Evolutionary conservation across 352 stramenopile species (phyloP).

Genomic region (Peronospora belbahrii): DNA sequence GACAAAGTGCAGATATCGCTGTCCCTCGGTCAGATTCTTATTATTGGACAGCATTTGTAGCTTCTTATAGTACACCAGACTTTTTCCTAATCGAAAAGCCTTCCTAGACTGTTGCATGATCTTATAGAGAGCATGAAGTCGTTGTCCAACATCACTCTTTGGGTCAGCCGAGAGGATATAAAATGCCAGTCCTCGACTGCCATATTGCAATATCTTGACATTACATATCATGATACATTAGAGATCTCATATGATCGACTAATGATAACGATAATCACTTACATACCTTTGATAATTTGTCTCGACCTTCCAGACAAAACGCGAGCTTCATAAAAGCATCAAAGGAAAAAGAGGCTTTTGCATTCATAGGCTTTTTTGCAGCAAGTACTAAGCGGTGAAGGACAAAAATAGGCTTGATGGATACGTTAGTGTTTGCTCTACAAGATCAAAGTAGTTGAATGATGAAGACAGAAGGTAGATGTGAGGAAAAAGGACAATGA

Average conservation of each 20-base stretch:
- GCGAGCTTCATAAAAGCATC: constrained; percentile 56
- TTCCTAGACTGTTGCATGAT: constrained; percentile 76
- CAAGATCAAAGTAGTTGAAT: background rate
- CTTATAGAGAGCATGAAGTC: constrained; percentile 72
- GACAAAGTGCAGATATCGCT: constrained; percentile 63
- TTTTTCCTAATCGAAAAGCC: constrained; percentile 82
- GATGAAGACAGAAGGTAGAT: too few relatives aligned
- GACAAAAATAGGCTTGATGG: background rate
- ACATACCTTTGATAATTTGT: constrained; percentile 88
- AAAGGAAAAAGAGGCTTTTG: constrained; percentile 57
- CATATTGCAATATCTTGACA: constrained; percentile 72
- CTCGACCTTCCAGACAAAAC: constrained; percentile 75
- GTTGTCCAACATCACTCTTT: constrained; percentile 74
- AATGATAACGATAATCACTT: too few relatives aligned
- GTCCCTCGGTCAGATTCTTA: constrained; percentile 41
- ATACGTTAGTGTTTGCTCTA: background rate
- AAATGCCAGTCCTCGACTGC: constrained; percentile 68
- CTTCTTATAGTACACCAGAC: constrained; percentile 76
- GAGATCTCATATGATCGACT: too few relatives aligned
- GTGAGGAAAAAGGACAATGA: too few relatives aligned
- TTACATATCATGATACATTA: background rate
- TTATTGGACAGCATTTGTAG: constrained; percentile 42
- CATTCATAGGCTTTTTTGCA: constrained; percentile 6
- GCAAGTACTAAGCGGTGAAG: background rate
- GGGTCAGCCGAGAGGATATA: constrained; percentile 71